Evolutionary conservation across 208 protist species (phyloP).

Genomic region (Wallacemonas sp.): DNA sequence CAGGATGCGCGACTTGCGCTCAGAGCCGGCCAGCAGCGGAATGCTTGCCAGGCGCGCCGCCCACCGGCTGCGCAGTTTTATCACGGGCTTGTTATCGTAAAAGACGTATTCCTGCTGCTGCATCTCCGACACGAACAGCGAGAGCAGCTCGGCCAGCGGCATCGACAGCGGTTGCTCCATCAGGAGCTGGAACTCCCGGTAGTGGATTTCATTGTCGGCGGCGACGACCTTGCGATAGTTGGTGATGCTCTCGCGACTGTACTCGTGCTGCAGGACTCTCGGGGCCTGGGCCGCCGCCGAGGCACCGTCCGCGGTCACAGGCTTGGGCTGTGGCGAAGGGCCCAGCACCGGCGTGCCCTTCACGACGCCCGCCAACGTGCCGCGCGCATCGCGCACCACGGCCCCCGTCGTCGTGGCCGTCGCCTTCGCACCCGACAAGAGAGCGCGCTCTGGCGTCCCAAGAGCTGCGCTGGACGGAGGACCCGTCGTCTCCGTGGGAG

Average conservation of each 20-base stretch:
- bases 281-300: background rate
- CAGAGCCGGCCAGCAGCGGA: slow-evolving; percentile 19
- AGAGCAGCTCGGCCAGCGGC: slow-evolving; percentile 48
- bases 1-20: slow-evolving; percentile 27
- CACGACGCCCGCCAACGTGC: background rate
- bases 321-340: slow-evolving; percentile 13
- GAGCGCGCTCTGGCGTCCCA: too few relatives aligned
- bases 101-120: slow-evolving; percentile 27
- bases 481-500: too few relatives aligned
- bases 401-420: background rate
- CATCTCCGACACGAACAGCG: slow-evolving; percentile 47
- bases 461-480: too few relatives aligned
- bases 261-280: slow-evolving; percentile 43
- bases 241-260: slow-evolving; percentile 61
- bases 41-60: slow-evolving; percentile 32
- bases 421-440: too few relatives aligned
- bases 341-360: slow-evolving; percentile 11
- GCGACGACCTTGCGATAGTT: slow-evolving; percentile 65
- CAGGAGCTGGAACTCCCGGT: slow-evolving; percentile 61
- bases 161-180: slow-evolving; percentile 42
- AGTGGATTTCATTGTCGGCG: slow-evolving; percentile 70
- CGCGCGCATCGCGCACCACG: background rate
- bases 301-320: too few relatives aligned
- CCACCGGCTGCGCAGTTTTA: slow-evolving; percentile 14
- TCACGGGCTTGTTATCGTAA: slow-evolving; percentile 20